Evolutionary conservation across 805 yeast species (phyloP).

Genomic region (Candida anglica): DNA sequence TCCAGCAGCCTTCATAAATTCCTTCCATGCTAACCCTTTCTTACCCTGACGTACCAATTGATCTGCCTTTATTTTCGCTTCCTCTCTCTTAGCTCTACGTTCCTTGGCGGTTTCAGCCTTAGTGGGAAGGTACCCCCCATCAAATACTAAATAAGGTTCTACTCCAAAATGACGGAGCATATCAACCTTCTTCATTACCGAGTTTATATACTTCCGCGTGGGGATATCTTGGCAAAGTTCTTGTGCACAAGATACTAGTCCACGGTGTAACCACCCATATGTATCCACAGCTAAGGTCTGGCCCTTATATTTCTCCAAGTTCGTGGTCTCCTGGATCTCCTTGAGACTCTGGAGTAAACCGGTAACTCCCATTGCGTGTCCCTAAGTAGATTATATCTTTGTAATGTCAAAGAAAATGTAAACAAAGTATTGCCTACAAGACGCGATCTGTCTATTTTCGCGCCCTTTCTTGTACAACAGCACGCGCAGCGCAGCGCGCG

Average conservation of each 20-base stretch:
- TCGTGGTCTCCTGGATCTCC: conserved; percentile 59
- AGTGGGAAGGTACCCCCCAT: conserved; percentile 82
- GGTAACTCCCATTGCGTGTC: conserved; percentile 77
- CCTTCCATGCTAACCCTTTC: conserved; percentile 56
- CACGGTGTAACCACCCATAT: conserved; percentile 93
- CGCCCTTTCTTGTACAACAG: background rate
- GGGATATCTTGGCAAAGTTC: conserved; percentile 71
- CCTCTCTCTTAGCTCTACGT: conserved; percentile 53
- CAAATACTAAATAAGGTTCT: conserved; percentile 85
- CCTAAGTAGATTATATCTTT: background rate
- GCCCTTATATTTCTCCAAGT: conserved; percentile 63
- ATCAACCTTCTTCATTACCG: conserved; percentile 60
- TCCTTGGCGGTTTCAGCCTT: conserved; percentile 70
- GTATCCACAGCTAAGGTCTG: conserved; percentile 88
- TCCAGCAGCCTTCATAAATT: conserved; percentile 74
- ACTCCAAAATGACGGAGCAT: conserved; percentile 68
- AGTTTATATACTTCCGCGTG: conserved; percentile 68
- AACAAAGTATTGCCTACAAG: background rate
- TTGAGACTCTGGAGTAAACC: conserved; percentile 80
- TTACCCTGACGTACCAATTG: conserved; percentile 51
- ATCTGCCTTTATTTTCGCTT: conserved; percentile 55
- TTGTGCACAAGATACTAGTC: conserved; percentile 76
- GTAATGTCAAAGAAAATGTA: background rate
- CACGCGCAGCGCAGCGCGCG: background rate
- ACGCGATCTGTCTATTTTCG: background rate